A percentile compares a stretch with the other conserved stretches of the same genome.
These are phyloP conservation scores for Xylaria sp. DNA, from an alignment of 2,329 filamentous ascomycete genomes.

Conservation along the genomic window DNA sequence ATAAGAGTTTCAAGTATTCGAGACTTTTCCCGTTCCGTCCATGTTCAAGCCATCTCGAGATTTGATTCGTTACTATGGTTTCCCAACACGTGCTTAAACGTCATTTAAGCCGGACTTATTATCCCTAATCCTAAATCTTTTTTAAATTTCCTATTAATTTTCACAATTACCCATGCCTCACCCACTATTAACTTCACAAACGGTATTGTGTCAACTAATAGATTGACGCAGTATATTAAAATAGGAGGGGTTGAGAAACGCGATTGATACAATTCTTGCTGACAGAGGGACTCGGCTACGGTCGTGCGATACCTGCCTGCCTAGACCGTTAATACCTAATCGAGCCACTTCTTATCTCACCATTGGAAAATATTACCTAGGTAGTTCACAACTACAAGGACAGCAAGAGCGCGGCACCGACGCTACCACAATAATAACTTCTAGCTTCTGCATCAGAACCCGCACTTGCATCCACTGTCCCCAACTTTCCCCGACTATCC, in stretches of 20 bases:
- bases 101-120: conserved; percentile 24
- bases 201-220: conserved; percentile 9
- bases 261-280: neutral
- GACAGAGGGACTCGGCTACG: neutral
- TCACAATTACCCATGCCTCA: neutral
- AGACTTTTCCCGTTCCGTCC: conserved; percentile 12
- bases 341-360: conserved; percentile 18
- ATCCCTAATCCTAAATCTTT: conserved; percentile 1
- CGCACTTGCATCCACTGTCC: conserved; percentile 23
- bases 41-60: conserved; percentile 8
- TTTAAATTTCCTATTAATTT: neutral
- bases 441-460: neutral
- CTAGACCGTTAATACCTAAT: neutral
- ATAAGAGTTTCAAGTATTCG: neutral
- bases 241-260: neutral
- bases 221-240: neutral
- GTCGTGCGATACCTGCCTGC: neutral
- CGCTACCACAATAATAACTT: neutral
- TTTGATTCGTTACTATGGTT: conserved; percentile 24
- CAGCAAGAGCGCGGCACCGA: neutral
- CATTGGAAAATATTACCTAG: neutral
- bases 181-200: neutral
- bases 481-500: conserved; percentile 27
- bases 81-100: conserved; percentile 26
- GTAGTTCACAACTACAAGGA: neutral